Evolutionary conservation across 179 eudicot genomes (phyloP), one percentile per base, ranked within the genome.

Genomic region (Carnegiea gigantea): DNA sequence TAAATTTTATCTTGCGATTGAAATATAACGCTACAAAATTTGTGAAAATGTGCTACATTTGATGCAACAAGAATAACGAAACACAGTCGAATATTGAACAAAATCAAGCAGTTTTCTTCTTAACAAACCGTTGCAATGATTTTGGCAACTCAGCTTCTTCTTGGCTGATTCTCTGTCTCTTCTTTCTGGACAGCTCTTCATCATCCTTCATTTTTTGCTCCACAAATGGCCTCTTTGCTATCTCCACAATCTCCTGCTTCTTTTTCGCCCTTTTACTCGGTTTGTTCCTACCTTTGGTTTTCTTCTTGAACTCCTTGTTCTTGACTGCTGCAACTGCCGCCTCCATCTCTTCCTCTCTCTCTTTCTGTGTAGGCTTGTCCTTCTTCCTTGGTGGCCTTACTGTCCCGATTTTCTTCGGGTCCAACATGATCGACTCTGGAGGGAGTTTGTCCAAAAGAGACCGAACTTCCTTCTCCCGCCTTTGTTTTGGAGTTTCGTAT

Each of bases 371-470:
- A 54, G 84, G 87, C 85, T 90, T 90, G 15, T 87, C 92, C 83
- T 79, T 94, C 91, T 85, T 96, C 85, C 85, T 89, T 0, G 54
- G 68, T 10, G 90, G 88, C 82, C 78, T 90, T 75, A 95, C 84
- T 5, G 91, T 87, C 78, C 98, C 98, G 24, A 96, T 92, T 86
- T 88, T 90, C n/a, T 85, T 76, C 0, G 99, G 99, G 59, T 96
- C 93, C 81, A 94, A 82, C 99, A 96, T 94, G 72, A 96, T 90
- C 0, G 98, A 87, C 88, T 94, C 99, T 0, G 99, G 97, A 0
- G 98, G 99, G 20, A 96, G 97, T 79, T 96, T 96, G 43, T 96
- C 97, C 53, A 96, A 87, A 59, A 94, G 92, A 73, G 92, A 82
- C 18, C 85, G 88, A 20, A 96, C 86, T 84, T 96, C 99, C 89